Evolutionary conservation across 805 yeast genomes (phyloP), one percentile per base, ranked within the genome.

Genomic region (Suhomyces emberorum): DNA sequence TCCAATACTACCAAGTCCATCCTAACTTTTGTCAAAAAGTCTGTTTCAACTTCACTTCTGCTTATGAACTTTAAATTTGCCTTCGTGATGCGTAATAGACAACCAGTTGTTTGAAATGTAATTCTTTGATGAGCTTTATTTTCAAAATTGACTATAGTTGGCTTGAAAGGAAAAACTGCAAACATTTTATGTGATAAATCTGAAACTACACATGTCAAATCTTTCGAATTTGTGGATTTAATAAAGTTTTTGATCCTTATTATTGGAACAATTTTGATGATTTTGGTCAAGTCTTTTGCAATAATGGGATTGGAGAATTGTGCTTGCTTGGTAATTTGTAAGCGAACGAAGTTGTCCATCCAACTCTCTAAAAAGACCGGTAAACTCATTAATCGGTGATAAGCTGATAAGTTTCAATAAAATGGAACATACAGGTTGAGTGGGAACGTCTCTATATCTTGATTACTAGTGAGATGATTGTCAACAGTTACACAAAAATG

Each of bases 151-250:
- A 51, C 41, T 3, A 64, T 49, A 1, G 64, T 51, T 0, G 54
- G 49, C 8, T 48, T 43, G 28, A 47, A 53, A 2, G 61, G 57
- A 39, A 68, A 56, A 3, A 46, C 37, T 1, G 55, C 69, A 8
- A 59, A 43, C 8, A 65, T 50, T 42, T 52, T 54, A 40, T 61
- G 60, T 3, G 50, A 43, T 4, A 55, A 44, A 38, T 67, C 73
- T 7, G 61, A 51, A n/a, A 65, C 37, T 4, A 61, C 45, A 3
- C 56, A 61, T 4, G 63, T 48, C 6, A 65, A 32, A 14, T 50
- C 60, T 16, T 57, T 54, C 15, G 39, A 32, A 3, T 41, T 30
- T 1, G 62, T 53, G 14, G 47, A 37, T 16, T 51, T 49, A 23
- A 54, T 28, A 38, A 60, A 62, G 27, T 44, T 44, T 32, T 49